Percentiles rank a stretch among this genome's conserved stretches.
Conservation (phyloP, 345 rosid species). For the Arabidopsis suecica region DNA sequence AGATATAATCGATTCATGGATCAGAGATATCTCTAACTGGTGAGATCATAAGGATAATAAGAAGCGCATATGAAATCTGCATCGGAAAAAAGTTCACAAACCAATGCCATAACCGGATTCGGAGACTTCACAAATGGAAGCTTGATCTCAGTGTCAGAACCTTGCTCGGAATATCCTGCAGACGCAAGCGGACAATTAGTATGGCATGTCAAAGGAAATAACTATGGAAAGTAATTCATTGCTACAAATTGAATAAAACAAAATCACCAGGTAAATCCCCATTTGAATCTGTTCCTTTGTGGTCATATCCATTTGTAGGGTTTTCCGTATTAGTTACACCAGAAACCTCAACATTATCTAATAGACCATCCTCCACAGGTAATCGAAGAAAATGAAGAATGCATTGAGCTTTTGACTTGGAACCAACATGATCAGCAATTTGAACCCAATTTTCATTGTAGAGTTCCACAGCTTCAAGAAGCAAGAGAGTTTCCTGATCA, state of each 20-base stretch:
- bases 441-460: slow-evolving; percentile 88
- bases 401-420: slow-evolving; percentile 97
- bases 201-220: slow-evolving; percentile 2
- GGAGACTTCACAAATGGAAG: slow-evolving; percentile 89
- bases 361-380: slow-evolving; percentile 82
- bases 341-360: slow-evolving; percentile 89
- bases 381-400: slow-evolving; percentile 90
- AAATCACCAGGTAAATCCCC: slow-evolving; percentile 61
- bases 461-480: slow-evolving; percentile 93
- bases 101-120: slow-evolving; percentile 97
- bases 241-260: slow-evolving; percentile 25
- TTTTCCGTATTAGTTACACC: slow-evolving; percentile 48
- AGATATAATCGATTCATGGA: slow-evolving; percentile 10
- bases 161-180: slow-evolving; percentile 58
- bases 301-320: slow-evolving; percentile 59
- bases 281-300: slow-evolving; percentile 58
- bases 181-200: slow-evolving; percentile 35
- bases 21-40: slow-evolving; percentile 29
- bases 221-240: not conserved
- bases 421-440: slow-evolving; percentile 90
- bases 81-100: slow-evolving; percentile 44
- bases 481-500: slow-evolving; percentile 87
- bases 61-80: slow-evolving; percentile 25
- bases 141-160: slow-evolving; percentile 63
- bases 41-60: slow-evolving; percentile 22